Conservation (phyloP, 805 yeast species). For the Candida stauntonica region DNA sequence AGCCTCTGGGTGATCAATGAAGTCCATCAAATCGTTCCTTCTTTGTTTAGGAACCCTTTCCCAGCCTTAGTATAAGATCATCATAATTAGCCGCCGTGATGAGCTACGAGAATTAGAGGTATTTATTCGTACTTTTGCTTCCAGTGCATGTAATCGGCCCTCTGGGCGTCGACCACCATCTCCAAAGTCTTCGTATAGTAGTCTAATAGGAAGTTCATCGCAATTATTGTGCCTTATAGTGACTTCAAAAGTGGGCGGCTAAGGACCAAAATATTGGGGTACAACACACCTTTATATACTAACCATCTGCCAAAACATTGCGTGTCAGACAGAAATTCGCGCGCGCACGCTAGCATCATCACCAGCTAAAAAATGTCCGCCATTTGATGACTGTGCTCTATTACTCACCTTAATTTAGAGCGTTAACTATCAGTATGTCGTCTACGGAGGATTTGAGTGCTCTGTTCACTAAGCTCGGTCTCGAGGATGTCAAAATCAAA, state of each 20-base stretch:
- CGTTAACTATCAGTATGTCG: slow-evolving; percentile 6
- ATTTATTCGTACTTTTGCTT: slow-evolving; percentile 3
- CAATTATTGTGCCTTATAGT: background rate
- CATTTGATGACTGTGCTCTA: too few relatives aligned
- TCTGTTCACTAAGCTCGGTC: slow-evolving; percentile 46
- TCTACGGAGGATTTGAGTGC: slow-evolving; percentile 33
- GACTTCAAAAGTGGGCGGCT: background rate
- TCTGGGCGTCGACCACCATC: slow-evolving; percentile 2
- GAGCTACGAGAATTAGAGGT: background rate
- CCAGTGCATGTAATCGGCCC: slow-evolving; percentile 3
- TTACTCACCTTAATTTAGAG: too few relatives aligned
- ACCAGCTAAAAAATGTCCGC: too few relatives aligned
- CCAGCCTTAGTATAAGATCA: slow-evolving; percentile 6
- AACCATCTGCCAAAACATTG: slow-evolving; percentile 3
- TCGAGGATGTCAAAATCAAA: slow-evolving; percentile 66
- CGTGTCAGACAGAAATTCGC: slow-evolving; percentile 2
- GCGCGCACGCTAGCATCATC: too few relatives aligned
- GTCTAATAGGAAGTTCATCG: slow-evolving; percentile 8
- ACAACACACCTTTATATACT: background rate
- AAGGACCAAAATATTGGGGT: background rate
- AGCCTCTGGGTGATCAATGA: slow-evolving; percentile 10
- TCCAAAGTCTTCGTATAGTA: slow-evolving; percentile 9
- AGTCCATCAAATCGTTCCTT: slow-evolving; percentile 6
- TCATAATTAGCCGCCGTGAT: slow-evolving; percentile 14
- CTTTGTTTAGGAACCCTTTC: slow-evolving; percentile 7